A percentile compares a stretch with the other conserved stretches of the same genome.
Conservation (phyloP, 176 grass and related monocot species). For the Avena sativa region DNA sequence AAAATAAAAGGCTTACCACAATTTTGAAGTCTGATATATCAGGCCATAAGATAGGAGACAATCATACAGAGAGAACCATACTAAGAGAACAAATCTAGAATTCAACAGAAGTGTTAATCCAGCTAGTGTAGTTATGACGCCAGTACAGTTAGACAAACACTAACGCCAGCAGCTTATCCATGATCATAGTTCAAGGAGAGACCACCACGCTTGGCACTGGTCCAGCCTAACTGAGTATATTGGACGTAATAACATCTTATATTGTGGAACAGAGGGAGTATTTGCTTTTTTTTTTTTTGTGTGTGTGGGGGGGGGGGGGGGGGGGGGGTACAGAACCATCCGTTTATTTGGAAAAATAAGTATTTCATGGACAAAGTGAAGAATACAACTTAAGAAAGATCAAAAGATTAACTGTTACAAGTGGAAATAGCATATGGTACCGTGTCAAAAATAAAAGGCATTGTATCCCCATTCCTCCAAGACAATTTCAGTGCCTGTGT, state of each 20-base stretch:
- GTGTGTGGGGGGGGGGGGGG: too few species aligned
- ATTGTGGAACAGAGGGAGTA: not conserved
- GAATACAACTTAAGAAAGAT: not conserved
- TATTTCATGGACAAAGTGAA: not conserved
- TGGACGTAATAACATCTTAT: too few species aligned
- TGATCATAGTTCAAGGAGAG: not conserved
- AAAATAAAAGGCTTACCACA: not conserved
- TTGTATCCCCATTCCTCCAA: constrained; percentile 80
- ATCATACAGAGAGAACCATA: not conserved
- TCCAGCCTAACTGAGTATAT: not conserved
- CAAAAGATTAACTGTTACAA: constrained; percentile 21
- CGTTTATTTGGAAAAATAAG: not conserved
- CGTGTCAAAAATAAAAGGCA: constrained; percentile 99
- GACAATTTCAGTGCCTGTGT: constrained; percentile 76
- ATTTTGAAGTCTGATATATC: constrained; percentile 26
- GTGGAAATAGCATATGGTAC: constrained; percentile 48
- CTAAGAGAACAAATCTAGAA: constrained; percentile 13
- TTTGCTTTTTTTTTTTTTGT: not conserved
- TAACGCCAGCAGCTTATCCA: not conserved
- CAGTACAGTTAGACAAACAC: not conserved
- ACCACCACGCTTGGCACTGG: constrained; percentile 21
- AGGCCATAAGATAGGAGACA: constrained; percentile 6
- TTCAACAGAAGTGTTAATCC: constrained; percentile 10
- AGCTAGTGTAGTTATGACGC: not conserved
- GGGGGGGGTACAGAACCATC: not conserved